These are phyloP conservation scores for Lenzites betulinus DNA, from an alignment of 768 basidiomycete species.

Conservation along the genomic window DNA sequence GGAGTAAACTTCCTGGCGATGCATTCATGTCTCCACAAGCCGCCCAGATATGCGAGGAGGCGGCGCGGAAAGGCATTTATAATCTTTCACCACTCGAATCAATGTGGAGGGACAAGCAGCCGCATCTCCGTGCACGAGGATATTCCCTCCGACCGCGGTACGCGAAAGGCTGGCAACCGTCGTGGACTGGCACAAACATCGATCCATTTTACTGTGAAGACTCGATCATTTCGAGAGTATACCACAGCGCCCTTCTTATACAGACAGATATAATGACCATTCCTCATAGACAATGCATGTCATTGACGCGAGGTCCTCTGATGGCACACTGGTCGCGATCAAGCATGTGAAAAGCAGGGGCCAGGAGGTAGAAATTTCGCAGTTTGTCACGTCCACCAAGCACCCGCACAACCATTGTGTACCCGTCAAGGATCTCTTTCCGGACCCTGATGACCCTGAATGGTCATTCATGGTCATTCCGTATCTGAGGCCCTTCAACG, in stretches of 20 bases:
- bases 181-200: slow-evolving; percentile 14
- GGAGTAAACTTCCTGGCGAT: neutral
- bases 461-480: slow-evolving; percentile 28
- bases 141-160: slow-evolving; percentile 26
- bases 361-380: slow-evolving; percentile 16
- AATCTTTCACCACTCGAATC: neutral
- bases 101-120: slow-evolving; percentile 16
- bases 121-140: slow-evolving; percentile 9
- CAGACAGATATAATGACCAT: neutral
- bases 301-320: slow-evolving; percentile 21
- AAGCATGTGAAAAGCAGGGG: slow-evolving; percentile 8
- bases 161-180: slow-evolving; percentile 7
- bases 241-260: neutral
- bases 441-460: slow-evolving; percentile 17
- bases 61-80: slow-evolving; percentile 1
- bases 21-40: neutral
- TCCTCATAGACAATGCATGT: slow-evolving; percentile 9
- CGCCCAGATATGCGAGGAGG: neutral
- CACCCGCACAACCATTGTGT: slow-evolving; percentile 29
- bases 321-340: slow-evolving; percentile 21
- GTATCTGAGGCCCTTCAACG: slow-evolving; percentile 28
- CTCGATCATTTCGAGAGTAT: slow-evolving; percentile 9
- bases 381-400: slow-evolving; percentile 11
- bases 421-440: slow-evolving; percentile 22
- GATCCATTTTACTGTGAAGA: slow-evolving; percentile 20